Evolutionary conservation across 768 basidiomycete species (phyloP).

Genomic region (Suillus tomentosus): DNA sequence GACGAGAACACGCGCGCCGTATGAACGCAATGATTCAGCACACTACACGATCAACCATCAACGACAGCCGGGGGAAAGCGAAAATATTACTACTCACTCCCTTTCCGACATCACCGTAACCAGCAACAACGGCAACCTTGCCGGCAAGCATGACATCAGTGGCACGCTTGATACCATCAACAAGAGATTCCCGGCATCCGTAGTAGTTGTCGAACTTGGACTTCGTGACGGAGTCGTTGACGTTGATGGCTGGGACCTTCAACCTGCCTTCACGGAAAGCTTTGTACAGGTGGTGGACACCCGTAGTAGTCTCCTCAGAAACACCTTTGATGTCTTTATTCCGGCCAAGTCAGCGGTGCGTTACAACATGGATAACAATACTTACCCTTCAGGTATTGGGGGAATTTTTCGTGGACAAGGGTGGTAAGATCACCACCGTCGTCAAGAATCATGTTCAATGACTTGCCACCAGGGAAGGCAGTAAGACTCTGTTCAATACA

Average conservation of each 20-base stretch:
- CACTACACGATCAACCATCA: conserved; percentile 55
- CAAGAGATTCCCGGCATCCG: conserved; percentile 98
- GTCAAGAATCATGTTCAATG: conserved; percentile 98
- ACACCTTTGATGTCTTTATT: conserved; percentile 80
- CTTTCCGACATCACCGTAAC: conserved; percentile 99
- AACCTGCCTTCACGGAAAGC: conserved; percentile 94
- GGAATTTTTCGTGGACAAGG: conserved; percentile 95
- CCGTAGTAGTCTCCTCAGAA: conserved; percentile 99
- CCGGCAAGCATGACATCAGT: conserved; percentile 99
- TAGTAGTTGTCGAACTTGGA: conserved; percentile 99
- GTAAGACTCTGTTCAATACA: conserved; percentile 94
- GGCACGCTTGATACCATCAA: conserved; percentile 99
- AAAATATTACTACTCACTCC: conserved; percentile 63
- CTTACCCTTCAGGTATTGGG: conserved; percentile 80
- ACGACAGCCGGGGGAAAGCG: not conserved
- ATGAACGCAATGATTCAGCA: conserved; percentile 95
- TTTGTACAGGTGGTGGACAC: conserved; percentile 99
- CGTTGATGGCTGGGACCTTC: conserved; percentile 98
- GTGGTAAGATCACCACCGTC: conserved; percentile 97
- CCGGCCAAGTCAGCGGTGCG: conserved; percentile 8
- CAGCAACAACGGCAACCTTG: conserved; percentile 98
- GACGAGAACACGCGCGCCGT: conserved; percentile 93
- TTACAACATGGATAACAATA: conserved; percentile 12
- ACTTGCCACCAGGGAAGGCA: conserved; percentile 82
- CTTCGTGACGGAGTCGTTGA: conserved; percentile 99